Evolutionary conservation across 495 filamentous ascomycete species (phyloP).

Genomic region (Aspergillus steynii): DNA sequence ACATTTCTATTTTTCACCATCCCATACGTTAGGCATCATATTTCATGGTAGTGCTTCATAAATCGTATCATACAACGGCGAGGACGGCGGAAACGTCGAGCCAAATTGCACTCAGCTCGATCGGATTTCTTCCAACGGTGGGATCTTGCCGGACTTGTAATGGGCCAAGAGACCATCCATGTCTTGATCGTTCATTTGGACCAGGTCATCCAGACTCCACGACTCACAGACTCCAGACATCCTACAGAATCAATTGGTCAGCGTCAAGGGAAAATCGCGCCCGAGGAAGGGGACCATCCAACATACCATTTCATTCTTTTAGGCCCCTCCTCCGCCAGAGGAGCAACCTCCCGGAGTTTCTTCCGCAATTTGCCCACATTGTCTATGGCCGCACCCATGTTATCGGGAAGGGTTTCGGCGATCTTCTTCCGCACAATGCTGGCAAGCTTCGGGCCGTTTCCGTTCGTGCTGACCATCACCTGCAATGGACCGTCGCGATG

Average conservation of each 20-base stretch:
- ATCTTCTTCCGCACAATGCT: constrained; percentile 84
- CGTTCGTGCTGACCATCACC: constrained; percentile 98
- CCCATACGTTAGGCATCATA: background rate
- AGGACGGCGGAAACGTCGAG: background rate
- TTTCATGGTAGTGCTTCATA: background rate
- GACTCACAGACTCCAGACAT: constrained; percentile 89
- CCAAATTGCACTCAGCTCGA: background rate
- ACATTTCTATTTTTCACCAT: constrained; percentile 1
- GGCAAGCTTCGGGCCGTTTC: constrained; percentile 90
- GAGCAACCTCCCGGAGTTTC: constrained; percentile 77
- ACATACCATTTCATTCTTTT: constrained; percentile 89
- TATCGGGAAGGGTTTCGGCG: constrained; percentile 68
- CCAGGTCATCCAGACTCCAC: constrained; percentile 84
- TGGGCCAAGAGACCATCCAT: constrained; percentile 75
- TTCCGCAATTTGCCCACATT: constrained; percentile 77
- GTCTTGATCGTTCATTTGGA: constrained; percentile 78
- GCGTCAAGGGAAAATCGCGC: background rate
- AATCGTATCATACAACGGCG: background rate
- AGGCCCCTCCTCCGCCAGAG: constrained; percentile 68
- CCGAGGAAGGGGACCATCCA: background rate
- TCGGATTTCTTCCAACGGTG: constrained; percentile 41
- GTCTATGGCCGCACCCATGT: constrained; percentile 79
- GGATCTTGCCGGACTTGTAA: constrained; percentile 57
- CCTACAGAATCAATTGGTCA: constrained; percentile 39
- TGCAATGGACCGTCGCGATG: constrained; percentile 94